These are phyloP conservation scores for Bipolaris sorokiniana DNA, from an alignment of 2,329 filamentous ascomycete species.

Conservation along the genomic window DNA sequence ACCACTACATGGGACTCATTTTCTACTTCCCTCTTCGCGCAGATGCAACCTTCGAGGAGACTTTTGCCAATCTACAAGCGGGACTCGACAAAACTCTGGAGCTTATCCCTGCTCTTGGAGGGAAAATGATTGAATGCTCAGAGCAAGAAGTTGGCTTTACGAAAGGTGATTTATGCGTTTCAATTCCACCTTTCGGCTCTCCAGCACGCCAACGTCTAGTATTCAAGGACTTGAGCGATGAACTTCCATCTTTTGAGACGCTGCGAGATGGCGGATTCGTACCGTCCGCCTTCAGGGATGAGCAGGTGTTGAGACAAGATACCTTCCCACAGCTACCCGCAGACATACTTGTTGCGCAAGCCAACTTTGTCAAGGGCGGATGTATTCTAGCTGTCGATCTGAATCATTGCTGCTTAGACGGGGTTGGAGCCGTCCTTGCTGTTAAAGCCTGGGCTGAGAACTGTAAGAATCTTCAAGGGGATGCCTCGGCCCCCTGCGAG, in stretches of 20 bases:
- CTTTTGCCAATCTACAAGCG: slow-evolving; percentile 42
- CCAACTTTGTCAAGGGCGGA: slow-evolving; percentile 38
- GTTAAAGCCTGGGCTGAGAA: slow-evolving; percentile 34
- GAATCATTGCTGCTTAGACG: slow-evolving; percentile 31
- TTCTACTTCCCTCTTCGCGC: slow-evolving; percentile 46
- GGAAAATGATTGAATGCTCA: slow-evolving; percentile 44
- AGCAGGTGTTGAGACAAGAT: slow-evolving; percentile 16
- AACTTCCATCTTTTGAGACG: slow-evolving; percentile 25
- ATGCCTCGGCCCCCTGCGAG: slow-evolving; percentile 25
- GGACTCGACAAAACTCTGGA: slow-evolving; percentile 47
- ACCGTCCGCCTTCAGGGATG: slow-evolving; percentile 27
- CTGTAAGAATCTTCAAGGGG: slow-evolving; percentile 32
- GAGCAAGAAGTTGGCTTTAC: slow-evolving; percentile 37
- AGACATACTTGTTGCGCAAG: slow-evolving; percentile 35
- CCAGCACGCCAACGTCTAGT: slow-evolving; percentile 11
- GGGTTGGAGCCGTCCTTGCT: slow-evolving; percentile 28
- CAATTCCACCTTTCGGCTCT: slow-evolving; percentile 22
- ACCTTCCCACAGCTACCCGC: slow-evolving; percentile 27
- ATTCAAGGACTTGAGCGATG: slow-evolving; percentile 27
- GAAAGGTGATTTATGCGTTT: slow-evolving; percentile 33
- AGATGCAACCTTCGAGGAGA: slow-evolving; percentile 34
- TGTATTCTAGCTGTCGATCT: slow-evolving; percentile 30
- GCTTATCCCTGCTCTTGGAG: slow-evolving; percentile 47
- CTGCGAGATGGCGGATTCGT: slow-evolving; percentile 24
- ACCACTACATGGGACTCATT: slow-evolving; percentile 38